A percentile compares a stretch with the other conserved stretches of the same genome.
These are phyloP conservation scores for Eutrema salsugineum DNA, from an alignment of 441 rosid genomes.

Conservation along the genomic window DNA sequence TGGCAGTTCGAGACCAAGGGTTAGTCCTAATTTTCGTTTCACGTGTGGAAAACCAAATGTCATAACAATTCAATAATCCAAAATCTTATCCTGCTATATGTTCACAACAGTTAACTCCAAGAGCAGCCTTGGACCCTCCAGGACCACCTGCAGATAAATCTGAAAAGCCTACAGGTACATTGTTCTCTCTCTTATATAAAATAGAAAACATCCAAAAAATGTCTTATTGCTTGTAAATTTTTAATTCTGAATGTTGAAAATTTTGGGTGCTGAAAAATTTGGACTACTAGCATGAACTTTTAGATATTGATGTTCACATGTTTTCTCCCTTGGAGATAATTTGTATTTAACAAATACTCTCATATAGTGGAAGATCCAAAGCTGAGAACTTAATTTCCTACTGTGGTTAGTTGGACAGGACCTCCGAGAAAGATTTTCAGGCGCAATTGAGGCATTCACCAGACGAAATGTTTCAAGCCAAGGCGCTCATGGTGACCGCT, in stretches of 20 bases:
- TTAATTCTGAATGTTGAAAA: not conserved
- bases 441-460: slow-evolving; percentile 57
- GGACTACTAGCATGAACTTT: not conserved
- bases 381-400: not conserved
- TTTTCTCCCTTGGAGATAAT: not conserved
- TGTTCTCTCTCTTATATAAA: slow-evolving; percentile 6
- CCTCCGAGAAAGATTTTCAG: slow-evolving; percentile 53
- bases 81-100: slow-evolving; percentile 6
- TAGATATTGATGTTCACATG: not conserved
- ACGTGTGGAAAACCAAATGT: not conserved
- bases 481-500: slow-evolving; percentile 48
- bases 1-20: slow-evolving; percentile 60
- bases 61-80: not conserved
- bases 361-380: not conserved
- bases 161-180: slow-evolving; percentile 73
- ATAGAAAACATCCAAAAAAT: slow-evolving; percentile 6
- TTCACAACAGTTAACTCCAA: slow-evolving; percentile 49
- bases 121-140: slow-evolving; percentile 40
- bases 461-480: slow-evolving; percentile 47
- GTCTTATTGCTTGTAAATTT: slow-evolving; percentile 17
- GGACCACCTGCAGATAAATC: slow-evolving; percentile 71
- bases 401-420: slow-evolving; percentile 50
- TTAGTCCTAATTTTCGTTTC: slow-evolving; percentile 20
- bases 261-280: not conserved
- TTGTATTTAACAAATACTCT: not conserved